Conservation (phyloP, 352 stramenopile genomes). For the Phytophthora pluvialis region DNA sequence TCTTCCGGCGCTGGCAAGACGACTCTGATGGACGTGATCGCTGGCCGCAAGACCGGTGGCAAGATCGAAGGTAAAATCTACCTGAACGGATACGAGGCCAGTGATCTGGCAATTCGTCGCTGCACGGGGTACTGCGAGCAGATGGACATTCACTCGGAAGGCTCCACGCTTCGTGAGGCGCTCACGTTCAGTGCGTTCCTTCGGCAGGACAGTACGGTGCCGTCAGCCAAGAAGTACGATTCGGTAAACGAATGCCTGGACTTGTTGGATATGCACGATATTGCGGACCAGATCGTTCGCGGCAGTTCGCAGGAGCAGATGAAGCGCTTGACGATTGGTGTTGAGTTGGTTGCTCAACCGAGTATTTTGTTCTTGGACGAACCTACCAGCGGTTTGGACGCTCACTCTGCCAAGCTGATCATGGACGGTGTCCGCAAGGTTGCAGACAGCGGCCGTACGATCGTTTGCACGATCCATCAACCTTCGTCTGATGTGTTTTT, state of each 20-base stretch:
- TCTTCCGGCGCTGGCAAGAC: slow-evolving; percentile 24
- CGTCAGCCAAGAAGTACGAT: slow-evolving; percentile 39
- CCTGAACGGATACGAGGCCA: slow-evolving; percentile 47
- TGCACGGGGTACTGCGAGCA: slow-evolving; percentile 66
- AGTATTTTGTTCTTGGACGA: slow-evolving; percentile 82
- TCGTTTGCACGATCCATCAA: slow-evolving; percentile 93
- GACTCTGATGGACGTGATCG: slow-evolving; percentile 27
- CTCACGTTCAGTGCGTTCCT: slow-evolving; percentile 34
- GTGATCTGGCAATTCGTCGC: slow-evolving; percentile 48
- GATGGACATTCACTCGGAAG: slow-evolving; percentile 86
- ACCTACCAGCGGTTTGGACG: slow-evolving; percentile 82
- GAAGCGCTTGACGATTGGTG: slow-evolving; percentile 55
- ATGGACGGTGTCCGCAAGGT: slow-evolving; percentile 85
- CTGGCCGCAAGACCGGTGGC: slow-evolving; percentile 46
- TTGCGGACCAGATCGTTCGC: slow-evolving; percentile 47
- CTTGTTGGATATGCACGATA: slow-evolving; percentile 44
- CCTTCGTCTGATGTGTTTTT: slow-evolving; percentile 86
- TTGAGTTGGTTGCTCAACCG: slow-evolving; percentile 77
- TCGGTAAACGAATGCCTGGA: slow-evolving; percentile 43
- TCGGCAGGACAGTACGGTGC: slow-evolving; percentile 35
- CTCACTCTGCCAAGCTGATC: slow-evolving; percentile 76
- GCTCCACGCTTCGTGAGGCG: slow-evolving; percentile 82
- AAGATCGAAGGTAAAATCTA: slow-evolving; percentile 64
- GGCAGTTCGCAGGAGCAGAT: slow-evolving; percentile 46
- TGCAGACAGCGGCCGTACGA: slow-evolving; percentile 60